Percentiles rank a stretch among this genome's conserved stretches.
Evolutionary conservation across 2,329 filamentous ascomycete species (phyloP).

Genomic region (Claviceps citrina): DNA sequence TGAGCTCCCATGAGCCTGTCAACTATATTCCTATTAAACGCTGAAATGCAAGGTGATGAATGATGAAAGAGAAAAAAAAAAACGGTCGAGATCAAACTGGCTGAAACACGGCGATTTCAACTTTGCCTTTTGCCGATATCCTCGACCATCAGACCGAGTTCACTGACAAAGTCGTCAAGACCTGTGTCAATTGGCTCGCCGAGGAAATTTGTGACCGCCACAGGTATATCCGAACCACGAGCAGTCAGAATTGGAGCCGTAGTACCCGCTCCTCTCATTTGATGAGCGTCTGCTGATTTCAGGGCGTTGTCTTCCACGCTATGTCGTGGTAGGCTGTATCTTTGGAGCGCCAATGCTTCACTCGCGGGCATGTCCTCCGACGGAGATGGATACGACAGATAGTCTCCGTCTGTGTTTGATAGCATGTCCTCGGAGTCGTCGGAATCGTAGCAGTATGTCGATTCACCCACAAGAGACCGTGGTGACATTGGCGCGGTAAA

Average conservation of each 20-base stretch:
- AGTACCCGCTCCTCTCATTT: slow-evolving; percentile 9
- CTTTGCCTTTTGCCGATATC: slow-evolving; percentile 24
- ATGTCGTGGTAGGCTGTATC: slow-evolving; percentile 33
- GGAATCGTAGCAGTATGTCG: slow-evolving; percentile 31
- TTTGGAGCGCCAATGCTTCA: slow-evolving; percentile 16
- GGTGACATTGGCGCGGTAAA: slow-evolving; percentile 22
- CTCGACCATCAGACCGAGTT: slow-evolving; percentile 38
- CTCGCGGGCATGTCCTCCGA: slow-evolving; percentile 6
- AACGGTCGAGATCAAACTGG: background rate
- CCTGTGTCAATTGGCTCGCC: slow-evolving; percentile 21
- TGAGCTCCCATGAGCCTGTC: slow-evolving; percentile 1
- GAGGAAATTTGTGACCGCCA: slow-evolving; percentile 15
- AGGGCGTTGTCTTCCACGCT: slow-evolving; percentile 11
- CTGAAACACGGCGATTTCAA: too few relatives aligned
- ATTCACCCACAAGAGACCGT: slow-evolving; percentile 24
- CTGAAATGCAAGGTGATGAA: background rate
- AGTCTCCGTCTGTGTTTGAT: slow-evolving; percentile 22
- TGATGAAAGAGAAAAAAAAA: background rate
- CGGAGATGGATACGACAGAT: slow-evolving; percentile 14
- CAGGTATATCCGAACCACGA: slow-evolving; percentile 8
- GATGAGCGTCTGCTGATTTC: background rate
- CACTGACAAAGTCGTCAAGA: slow-evolving; percentile 26
- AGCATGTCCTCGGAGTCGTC: slow-evolving; percentile 26
- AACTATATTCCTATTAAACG: background rate
- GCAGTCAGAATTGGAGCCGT: slow-evolving; percentile 14